Evolutionary conservation across 139 green algal species (phyloP).

Genomic region (Tetradesmus lagerheimii): DNA sequence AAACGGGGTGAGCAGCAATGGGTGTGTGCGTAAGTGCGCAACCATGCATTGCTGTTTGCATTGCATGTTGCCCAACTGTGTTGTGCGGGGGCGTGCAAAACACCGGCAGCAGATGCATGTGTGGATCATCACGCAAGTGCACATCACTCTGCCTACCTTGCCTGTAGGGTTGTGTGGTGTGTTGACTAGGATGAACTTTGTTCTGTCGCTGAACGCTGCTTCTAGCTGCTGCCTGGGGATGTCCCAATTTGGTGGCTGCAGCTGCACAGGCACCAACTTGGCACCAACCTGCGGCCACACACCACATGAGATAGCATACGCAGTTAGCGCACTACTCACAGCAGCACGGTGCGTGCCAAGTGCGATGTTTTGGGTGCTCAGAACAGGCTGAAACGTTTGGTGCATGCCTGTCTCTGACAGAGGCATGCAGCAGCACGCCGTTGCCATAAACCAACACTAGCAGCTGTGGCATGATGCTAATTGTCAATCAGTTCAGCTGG

Average conservation of each 20-base stretch:
- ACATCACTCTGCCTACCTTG: constrained; percentile 33
- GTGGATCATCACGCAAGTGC: too few species aligned
- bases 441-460: neutral
- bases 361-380: too few species aligned
- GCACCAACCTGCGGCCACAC: constrained; percentile 55
- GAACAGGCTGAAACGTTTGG: too few species aligned
- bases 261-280: constrained; percentile 54
- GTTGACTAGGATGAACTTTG: constrained; percentile 86
- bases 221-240: constrained; percentile 59
- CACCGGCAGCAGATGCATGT: too few species aligned
- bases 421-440: neutral
- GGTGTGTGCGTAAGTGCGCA: too few species aligned
- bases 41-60: too few species aligned
- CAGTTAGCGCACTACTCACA: too few species aligned
- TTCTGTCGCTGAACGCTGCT: constrained; percentile 54
- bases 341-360: too few species aligned
- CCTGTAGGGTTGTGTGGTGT: constrained; percentile 88
- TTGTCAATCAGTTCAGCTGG: neutral
- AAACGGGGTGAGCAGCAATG: constrained; percentile 41
- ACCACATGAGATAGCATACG: too few species aligned
- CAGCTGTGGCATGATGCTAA: too few species aligned
- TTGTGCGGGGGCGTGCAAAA: too few species aligned
- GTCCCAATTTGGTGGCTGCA: constrained; percentile 65
- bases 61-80: too few species aligned
- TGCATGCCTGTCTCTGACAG: neutral